These are phyloP conservation scores for Neonectria sp. DNA, from an alignment of 2,329 filamentous ascomycete genomes.

Conservation along the genomic window DNA sequence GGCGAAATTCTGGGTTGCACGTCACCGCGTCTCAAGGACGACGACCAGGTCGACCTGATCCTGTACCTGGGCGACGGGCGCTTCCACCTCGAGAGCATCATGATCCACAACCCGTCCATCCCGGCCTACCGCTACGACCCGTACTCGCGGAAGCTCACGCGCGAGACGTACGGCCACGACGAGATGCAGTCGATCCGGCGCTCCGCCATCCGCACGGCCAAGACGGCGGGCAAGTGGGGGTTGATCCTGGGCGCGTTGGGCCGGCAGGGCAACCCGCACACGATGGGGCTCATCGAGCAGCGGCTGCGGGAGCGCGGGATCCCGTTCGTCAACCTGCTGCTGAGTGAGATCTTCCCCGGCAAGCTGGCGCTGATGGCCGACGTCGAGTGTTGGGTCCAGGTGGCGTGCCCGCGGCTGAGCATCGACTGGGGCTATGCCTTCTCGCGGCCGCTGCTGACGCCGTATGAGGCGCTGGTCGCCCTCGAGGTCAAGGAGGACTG, in stretches of 20 bases:
- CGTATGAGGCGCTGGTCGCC: constrained; percentile 95
- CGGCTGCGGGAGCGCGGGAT: constrained; percentile 80
- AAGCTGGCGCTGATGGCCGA: constrained; percentile 95
- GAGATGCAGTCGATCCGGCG: constrained; percentile 89
- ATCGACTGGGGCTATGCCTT: constrained; percentile 99
- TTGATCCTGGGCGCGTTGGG: constrained; percentile 94
- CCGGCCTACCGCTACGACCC: constrained; percentile 98
- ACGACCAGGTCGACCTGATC: constrained; percentile 79
- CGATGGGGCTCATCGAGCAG: constrained; percentile 87
- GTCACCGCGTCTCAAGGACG: constrained; percentile 78
- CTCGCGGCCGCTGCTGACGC: constrained; percentile 87
- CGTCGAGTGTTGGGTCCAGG: constrained; percentile 98
- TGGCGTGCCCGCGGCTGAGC: constrained; percentile 95
- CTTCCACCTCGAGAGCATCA: constrained; percentile 97
- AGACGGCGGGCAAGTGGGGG: constrained; percentile 89
- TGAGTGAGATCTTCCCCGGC: constrained; percentile 96
- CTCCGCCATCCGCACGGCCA: constrained; percentile 82
- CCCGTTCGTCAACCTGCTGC: constrained; percentile 85
- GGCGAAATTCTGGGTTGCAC: constrained; percentile 99
- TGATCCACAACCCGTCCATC: constrained; percentile 96
- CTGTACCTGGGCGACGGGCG: constrained; percentile 93
- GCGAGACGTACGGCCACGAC: constrained; percentile 91
- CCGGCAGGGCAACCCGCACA: constrained; percentile 95
- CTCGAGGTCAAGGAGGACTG: constrained; percentile 84
- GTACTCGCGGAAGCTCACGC: constrained; percentile 91